A percentile compares a stretch with the other conserved stretches of the same genome.
These are phyloP conservation scores for Colletotrichum spaethianum DNA, from an alignment of 2,329 filamentous ascomycete species.

Conservation along the genomic window DNA sequence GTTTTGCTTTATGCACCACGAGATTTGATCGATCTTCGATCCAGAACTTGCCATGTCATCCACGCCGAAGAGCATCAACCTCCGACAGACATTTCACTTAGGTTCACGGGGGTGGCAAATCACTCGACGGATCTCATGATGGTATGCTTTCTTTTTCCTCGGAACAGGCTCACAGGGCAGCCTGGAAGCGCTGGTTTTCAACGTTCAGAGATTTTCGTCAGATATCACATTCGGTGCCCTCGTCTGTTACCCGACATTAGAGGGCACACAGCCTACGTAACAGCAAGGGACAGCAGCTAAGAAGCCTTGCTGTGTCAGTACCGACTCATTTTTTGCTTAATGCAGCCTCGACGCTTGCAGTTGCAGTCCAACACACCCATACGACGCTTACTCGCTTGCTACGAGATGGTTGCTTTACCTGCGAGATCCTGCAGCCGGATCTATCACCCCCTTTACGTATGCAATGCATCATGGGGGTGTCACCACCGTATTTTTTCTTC, in stretches of 20 bases:
- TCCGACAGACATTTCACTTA: conserved; percentile 11
- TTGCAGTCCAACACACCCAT: conserved; percentile 6
- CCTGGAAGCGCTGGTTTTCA: conserved; percentile 11
- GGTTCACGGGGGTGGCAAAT: conserved; percentile 10
- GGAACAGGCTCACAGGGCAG: not conserved
- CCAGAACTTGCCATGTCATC: not conserved
- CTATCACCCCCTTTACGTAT: conserved; percentile 7
- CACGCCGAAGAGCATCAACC: not conserved
- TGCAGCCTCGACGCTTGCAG: conserved; percentile 2
- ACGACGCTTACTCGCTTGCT: not conserved
- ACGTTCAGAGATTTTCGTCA: conserved; percentile 15
- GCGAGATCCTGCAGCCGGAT: conserved; percentile 39
- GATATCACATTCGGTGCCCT: conserved; percentile 19
- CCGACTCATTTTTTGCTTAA: not conserved
- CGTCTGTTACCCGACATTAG: conserved; percentile 7
- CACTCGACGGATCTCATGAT: conserved; percentile 7
- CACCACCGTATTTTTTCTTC: conserved; percentile 6
- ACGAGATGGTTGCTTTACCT: conserved; percentile 2
- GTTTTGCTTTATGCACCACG: conserved; percentile 14
- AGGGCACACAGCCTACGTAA: conserved; percentile 18
- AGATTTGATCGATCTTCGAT: conserved; percentile 29
- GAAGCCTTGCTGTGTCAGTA: not conserved
- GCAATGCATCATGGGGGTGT: conserved; percentile 10
- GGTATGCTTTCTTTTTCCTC: conserved; percentile 27
- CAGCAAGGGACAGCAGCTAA: conserved; percentile 8